Base-by-base conservation (phyloP, 108 stramenopile genomes). In the Nitzschia sp. region DNA sequence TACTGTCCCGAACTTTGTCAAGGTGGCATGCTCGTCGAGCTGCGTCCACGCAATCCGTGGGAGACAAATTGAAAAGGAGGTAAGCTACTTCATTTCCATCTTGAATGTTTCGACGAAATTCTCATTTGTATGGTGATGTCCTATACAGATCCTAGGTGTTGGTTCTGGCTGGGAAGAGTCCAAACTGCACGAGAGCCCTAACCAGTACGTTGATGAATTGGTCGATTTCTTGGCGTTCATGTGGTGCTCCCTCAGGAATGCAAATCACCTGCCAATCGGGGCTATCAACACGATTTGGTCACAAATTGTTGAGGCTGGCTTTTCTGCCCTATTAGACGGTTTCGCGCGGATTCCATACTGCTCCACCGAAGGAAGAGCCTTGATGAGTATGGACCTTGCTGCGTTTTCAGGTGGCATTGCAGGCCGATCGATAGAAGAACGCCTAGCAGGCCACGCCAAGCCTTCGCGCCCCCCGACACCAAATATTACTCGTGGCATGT, bases 331-430 rank as follows among this genome's bases (percentile, higher is more conserved):
- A 15, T 58, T 96, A 39, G 93, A 95, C 54, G 95, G 95, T 11
- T 97, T 94, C 69, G 72, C 91, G 10, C 84, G 90, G 53, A 72
- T 94, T 37, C 58, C 69, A 26, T 75, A 53, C 57, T 97, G 95
- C 58, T 93, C 93, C 10, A 93, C 91, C 7, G 97, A 96, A 77
- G 97, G 97, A 0, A 65, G 97, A 51, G 86, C 95, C 12, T 70
- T 92, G 11, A 96, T 97, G 97, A 94, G 89, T 61, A 95, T 97
- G 91, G 97, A 97, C 67, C 58, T 97, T 65, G 89, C 89, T n/a
- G 78, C 90, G 41, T 79, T 91, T 22, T 67, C 83, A 19, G 46
- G 78, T 46, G 89, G 80, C 46, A 71, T 87, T 9, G 61, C 25
- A 10, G 66, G 82, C 10, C 53, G 67, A n/a, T 59, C 80, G 24